phyloP scores from a whole-genome alignment of 179 eudicot genomes.

The Silene noctiflora region DNA sequence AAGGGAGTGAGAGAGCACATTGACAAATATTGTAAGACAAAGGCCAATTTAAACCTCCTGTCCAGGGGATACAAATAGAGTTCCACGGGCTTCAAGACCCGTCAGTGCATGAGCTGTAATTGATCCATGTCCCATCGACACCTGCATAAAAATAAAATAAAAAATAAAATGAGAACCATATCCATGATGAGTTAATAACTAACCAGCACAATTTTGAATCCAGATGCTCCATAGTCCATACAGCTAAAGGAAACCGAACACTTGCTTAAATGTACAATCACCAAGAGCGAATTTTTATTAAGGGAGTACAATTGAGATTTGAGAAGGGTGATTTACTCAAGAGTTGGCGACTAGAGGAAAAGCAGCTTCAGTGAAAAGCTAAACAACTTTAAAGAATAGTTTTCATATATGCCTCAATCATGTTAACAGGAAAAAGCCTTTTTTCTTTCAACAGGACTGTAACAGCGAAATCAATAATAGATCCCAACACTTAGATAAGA shows the following conservation, averaged over 20 bases:
- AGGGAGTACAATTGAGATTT: not conserved
- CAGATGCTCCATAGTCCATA: not conserved
- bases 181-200: not conserved
- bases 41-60: slow-evolving; percentile 56
- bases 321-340: not conserved
- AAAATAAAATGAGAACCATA: slow-evolving; percentile 16
- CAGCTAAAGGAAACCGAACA: not conserved
- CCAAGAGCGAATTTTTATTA: not conserved
- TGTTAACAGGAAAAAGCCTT: not conserved
- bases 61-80: slow-evolving; percentile 80
- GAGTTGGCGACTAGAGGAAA: not conserved
- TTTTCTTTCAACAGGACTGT: not conserved
- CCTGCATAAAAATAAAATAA: slow-evolving; percentile 39
- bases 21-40: not conserved
- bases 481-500: not conserved
- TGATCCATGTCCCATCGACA: slow-evolving; percentile 80
- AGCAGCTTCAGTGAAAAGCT: not conserved
- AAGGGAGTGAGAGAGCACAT: not conserved
- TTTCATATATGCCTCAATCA: not conserved
- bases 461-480: not conserved
- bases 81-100: slow-evolving; percentile 95
- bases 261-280: not conserved
- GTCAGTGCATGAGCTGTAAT: slow-evolving; percentile 75
- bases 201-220: not conserved
- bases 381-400: not conserved